Base-by-base conservation (phyloP, 495 filamentous ascomycete genomes). In the Amniculicola lignicola region DNA sequence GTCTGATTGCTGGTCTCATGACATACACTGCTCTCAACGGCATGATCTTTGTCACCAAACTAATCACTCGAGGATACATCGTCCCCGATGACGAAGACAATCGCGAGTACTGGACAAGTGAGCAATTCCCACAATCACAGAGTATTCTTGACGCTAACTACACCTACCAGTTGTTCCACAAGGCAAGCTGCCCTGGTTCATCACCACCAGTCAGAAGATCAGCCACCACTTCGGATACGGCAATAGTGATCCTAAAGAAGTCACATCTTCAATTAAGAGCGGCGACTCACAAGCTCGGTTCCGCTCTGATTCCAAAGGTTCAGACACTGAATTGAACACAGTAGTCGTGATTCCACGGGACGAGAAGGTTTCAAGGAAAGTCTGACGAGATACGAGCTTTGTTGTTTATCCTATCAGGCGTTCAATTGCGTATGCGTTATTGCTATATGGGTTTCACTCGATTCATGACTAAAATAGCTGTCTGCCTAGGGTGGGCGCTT, bases 1-100 rank as follows among this genome's bases (percentile, higher is more conserved):
- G 87, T 16, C 74, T 89, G 39, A 87, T 91, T 53, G 86, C 85
- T 41, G 88, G 88, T 25, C 87, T 93, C 59, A 75, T 85, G 59
- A 78, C 83, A 43, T 93, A 91, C 63, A 82, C 83, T 49, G 63
- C 81, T 25, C 70, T 93, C 55, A 93, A 93, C 68, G 72, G 71
- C 2, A 60, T 76, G n/a, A 77, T 82, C 0, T 89, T 80, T 78
- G 10, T 85, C 39, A 75, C 90, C 31, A 79, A 82, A 67, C 75
- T 80, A 62, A 61, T 69, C 11, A 81, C 82, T 6, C 73, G 78
- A 0, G 88, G 88, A 23, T 78, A 84, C 24, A 81, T 91, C 56
- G 80, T 86, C 3, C 88, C 88, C 1, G 76, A 78, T 3, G 86
- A 87, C 66, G 82, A 88, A 67, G 75, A 83, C 16, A 73, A 86